phyloP scores from a whole-genome alignment of 139 green algal species.

The Coelastrella sp. region DNA sequence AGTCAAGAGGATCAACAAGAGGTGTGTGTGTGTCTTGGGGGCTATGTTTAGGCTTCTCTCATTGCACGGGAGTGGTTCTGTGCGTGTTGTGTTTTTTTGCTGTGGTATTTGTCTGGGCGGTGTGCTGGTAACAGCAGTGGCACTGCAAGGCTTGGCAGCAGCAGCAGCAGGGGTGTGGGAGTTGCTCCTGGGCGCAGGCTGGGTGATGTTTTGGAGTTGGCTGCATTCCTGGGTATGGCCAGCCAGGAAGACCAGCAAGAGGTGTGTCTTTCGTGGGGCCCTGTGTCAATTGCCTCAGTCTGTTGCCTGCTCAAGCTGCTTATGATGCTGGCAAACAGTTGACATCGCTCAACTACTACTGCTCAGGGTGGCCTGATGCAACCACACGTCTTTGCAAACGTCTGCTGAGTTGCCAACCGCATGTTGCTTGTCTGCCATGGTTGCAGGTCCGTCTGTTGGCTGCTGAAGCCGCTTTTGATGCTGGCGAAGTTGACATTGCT shows the following conservation, averaged over 20 bases:
- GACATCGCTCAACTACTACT: too few species aligned
- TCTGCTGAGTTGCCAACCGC: too few species aligned
- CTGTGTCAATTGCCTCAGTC: too few species aligned
- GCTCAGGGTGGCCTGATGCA: too few species aligned
- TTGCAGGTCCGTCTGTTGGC: slow-evolving; percentile 41
- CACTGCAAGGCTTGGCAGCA: neutral
- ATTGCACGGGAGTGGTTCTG: too few species aligned
- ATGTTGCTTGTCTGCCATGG: too few species aligned
- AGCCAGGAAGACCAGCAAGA: slow-evolving; percentile 9
- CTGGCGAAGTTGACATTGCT: slow-evolving; percentile 18
- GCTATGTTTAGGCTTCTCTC: too few species aligned
- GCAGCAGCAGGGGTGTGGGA: neutral
- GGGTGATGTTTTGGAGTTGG: slow-evolving; percentile 41
- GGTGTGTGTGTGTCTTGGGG: neutral
- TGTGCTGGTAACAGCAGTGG: slow-evolving; percentile 28
- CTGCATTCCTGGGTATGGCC: slow-evolving; percentile 12
- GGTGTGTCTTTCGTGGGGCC: neutral
- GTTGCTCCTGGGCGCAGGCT: slow-evolving; percentile 36
- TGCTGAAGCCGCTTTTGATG: slow-evolving; percentile 17
- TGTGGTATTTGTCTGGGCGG: neutral
- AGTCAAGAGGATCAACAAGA: slow-evolving; percentile 16
- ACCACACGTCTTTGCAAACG: too few species aligned
- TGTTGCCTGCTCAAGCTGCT: too few species aligned
- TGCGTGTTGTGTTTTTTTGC: too few species aligned
- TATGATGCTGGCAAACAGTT: too few species aligned